Evolutionary conservation across 2,329 filamentous ascomycete genomes (phyloP).

Genomic region (Hymenotorrendiella dingleyae): DNA sequence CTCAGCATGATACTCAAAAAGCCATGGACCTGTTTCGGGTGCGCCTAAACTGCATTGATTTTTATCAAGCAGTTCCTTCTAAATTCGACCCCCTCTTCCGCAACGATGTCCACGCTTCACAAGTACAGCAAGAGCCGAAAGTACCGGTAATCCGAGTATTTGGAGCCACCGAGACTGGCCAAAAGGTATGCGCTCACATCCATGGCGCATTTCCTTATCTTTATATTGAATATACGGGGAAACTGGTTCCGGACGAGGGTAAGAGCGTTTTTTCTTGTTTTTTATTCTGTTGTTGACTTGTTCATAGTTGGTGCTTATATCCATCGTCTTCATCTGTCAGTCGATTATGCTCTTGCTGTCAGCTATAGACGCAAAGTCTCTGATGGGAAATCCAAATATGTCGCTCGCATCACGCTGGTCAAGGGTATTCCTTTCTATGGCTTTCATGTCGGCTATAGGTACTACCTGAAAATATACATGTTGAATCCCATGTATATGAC

Average conservation of each 20-base stretch:
- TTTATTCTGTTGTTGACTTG: slow-evolving; percentile 12
- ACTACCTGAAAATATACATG: slow-evolving; percentile 92
- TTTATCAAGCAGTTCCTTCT: slow-evolving; percentile 78
- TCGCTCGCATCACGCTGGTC: slow-evolving; percentile 84
- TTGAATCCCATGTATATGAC: slow-evolving; percentile 82
- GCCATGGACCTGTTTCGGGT: slow-evolving; percentile 75
- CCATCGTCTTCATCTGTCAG: slow-evolving; percentile 71
- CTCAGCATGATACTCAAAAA: too few relatives aligned
- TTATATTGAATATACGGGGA: slow-evolving; percentile 80
- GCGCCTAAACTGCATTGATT: slow-evolving; percentile 90
- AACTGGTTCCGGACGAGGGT: slow-evolving; percentile 63
- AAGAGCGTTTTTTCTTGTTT: slow-evolving; percentile 25
- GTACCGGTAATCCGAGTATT: slow-evolving; percentile 88
- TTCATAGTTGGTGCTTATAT: slow-evolving; percentile 67
- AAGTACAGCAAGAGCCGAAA: slow-evolving; percentile 58
- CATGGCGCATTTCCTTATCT: slow-evolving; percentile 95
- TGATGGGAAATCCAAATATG: slow-evolving; percentile 63
- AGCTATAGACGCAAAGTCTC: slow-evolving; percentile 75
- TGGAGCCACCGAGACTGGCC: slow-evolving; percentile 86
- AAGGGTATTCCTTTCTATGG: slow-evolving; percentile 96
- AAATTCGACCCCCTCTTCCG: slow-evolving; percentile 75
- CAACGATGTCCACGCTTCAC: slow-evolving; percentile 53
- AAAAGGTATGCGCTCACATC: slow-evolving; percentile 93
- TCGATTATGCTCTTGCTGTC: slow-evolving; percentile 82
- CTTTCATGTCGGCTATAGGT: slow-evolving; percentile 85